Evolutionary conservation across 192 early-diverging fungal species (phyloP).

Genomic region (Allomyces javanicus): DNA sequence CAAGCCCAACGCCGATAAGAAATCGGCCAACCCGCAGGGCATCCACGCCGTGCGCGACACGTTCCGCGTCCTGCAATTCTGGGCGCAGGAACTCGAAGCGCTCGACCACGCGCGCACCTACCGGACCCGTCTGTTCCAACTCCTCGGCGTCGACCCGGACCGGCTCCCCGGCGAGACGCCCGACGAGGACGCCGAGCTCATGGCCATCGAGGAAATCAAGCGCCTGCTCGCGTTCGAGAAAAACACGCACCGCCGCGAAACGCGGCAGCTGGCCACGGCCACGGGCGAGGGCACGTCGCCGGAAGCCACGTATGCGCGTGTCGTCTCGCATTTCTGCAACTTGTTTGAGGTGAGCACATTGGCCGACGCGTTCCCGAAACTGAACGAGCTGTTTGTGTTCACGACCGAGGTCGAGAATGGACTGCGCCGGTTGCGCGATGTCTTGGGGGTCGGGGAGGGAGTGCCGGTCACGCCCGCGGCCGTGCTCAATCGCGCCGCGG

Average conservation of each 20-base stretch:
- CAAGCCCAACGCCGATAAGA: not conserved
- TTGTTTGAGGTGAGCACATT: conserved; percentile 16
- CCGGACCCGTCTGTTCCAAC: not conserved
- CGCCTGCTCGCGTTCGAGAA: not conserved
- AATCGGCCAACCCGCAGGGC: not conserved
- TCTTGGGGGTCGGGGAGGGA: not conserved
- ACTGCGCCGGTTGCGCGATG: not conserved
- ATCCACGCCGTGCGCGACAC: not conserved
- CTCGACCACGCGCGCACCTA: not conserved
- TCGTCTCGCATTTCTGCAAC: conserved; percentile 17
- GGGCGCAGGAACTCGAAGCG: not conserved
- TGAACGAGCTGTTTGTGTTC: conserved; percentile 24
- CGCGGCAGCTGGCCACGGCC: not conserved
- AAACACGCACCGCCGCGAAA: not conserved
- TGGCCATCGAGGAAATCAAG: not conserved
- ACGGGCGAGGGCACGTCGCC: not conserved
- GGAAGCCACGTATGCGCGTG: not conserved
- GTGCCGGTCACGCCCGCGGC: not conserved
- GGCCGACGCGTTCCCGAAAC: conserved; percentile 10
- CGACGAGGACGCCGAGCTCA: not conserved
- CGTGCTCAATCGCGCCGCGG: not conserved
- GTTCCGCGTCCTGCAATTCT: not conserved
- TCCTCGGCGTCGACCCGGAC: not conserved
- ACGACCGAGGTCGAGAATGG: conserved; percentile 15
- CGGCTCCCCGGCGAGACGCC: not conserved